A percentile compares a stretch with the other conserved stretches of the same genome.
Conservation (phyloP, 805 yeast genomes). For the Tetrapisispora arboricola region DNA sequence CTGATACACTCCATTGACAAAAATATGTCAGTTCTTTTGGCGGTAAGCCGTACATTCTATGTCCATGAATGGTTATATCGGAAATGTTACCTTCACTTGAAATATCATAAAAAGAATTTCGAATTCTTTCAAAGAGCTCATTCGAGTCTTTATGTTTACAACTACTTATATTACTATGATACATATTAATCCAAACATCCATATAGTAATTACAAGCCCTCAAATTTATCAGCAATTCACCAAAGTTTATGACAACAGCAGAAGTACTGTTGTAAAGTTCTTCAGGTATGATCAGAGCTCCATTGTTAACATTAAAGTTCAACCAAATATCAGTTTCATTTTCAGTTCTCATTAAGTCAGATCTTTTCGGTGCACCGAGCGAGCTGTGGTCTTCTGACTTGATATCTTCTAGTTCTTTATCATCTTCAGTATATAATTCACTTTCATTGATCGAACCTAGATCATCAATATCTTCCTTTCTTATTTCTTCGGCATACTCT, state of each 20-base stretch:
- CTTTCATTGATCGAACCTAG: neutral
- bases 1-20: conserved; percentile 80
- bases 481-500: conserved; percentile 41
- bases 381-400: neutral
- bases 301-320: conserved; percentile 57
- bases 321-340: conserved; percentile 75
- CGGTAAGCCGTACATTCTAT: conserved; percentile 86
- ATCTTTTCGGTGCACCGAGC: conserved; percentile 7
- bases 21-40: conserved; percentile 81
- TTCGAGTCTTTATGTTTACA: conserved; percentile 10
- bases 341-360: conserved; percentile 35
- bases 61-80: conserved; percentile 63
- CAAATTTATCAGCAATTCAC: conserved; percentile 63
- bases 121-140: conserved; percentile 24
- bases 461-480: neutral
- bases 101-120: conserved; percentile 14
- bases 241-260: conserved; percentile 53
- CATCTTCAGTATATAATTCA: neutral
- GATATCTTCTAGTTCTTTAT: conserved; percentile 6
- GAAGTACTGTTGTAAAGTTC: conserved; percentile 55
- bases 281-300: conserved; percentile 64
- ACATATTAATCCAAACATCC: conserved; percentile 68
- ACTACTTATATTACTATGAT: conserved; percentile 11
- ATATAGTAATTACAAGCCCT: conserved; percentile 85
- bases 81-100: conserved; percentile 25